Conservation (phyloP, 352 stramenopile genomes). For the Phytophthora rubi region DNA sequence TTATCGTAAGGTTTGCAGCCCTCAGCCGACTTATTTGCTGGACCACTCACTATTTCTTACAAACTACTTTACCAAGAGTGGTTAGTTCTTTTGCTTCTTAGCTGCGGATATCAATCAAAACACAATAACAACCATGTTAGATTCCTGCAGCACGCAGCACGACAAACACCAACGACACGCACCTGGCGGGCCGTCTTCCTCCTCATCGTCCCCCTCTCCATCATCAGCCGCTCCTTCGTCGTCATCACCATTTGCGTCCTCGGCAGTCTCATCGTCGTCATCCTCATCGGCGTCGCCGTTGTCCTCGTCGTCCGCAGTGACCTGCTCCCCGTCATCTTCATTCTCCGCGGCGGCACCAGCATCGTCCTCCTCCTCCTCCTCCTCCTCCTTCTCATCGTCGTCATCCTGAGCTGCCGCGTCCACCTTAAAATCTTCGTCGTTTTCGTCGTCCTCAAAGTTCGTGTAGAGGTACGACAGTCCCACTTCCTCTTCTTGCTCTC, state of each 20-base stretch:
- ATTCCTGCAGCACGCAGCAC: not conserved
- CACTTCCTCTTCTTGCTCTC: conserved; percentile 50
- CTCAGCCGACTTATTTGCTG: not conserved
- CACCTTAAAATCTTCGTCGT: conserved; percentile 47
- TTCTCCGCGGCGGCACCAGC: conserved; percentile 33
- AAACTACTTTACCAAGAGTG: conserved; percentile 26
- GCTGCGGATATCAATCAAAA: conserved; percentile 26
- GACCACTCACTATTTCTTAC: conserved; percentile 26
- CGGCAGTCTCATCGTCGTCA: conserved; percentile 15
- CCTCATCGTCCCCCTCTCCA: conserved; percentile 22
- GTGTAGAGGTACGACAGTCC: conserved; percentile 72
- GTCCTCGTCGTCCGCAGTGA: conserved; percentile 49
- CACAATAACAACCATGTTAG: conserved; percentile 5
- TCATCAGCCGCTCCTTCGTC: conserved; percentile 5
- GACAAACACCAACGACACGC: conserved; percentile 11
- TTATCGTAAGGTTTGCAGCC: not conserved
- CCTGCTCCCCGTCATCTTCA: conserved; percentile 27
- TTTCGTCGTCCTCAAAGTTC: conserved; percentile 64
- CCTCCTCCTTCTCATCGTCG: conserved; percentile 61
- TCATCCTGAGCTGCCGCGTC: conserved; percentile 35
- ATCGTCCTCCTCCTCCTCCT: conserved; percentile 39
- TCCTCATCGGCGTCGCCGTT: conserved; percentile 40
- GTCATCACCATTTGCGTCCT: conserved; percentile 9
- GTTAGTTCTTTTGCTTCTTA: conserved; percentile 78
- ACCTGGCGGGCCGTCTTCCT: conserved; percentile 60